Evolutionary conservation across 2,329 filamentous ascomycete species (phyloP).

Genomic region (Fusarium globosum): DNA sequence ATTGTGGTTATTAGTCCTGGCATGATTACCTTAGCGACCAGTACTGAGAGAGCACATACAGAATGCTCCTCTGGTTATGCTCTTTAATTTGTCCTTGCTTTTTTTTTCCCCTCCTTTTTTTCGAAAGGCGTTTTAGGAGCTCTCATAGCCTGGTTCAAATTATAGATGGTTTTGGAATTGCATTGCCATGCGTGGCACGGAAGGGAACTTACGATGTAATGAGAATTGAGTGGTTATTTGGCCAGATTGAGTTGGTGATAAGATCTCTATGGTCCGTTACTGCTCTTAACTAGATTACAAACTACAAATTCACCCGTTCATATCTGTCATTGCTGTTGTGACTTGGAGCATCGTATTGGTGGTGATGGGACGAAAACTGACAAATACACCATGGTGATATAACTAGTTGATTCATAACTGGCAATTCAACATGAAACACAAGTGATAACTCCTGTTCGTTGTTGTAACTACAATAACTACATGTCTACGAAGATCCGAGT

Average conservation of each 20-base stretch:
- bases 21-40: background rate
- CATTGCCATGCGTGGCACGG: slow-evolving; percentile 32
- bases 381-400: background rate
- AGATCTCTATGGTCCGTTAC: background rate
- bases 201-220: slow-evolving; percentile 30
- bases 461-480: background rate
- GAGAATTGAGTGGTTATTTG: slow-evolving; percentile 15
- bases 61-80: background rate
- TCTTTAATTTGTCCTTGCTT: slow-evolving; percentile 20
- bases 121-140: slow-evolving; percentile 19
- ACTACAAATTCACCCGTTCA: background rate
- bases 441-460: background rate
- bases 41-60: background rate
- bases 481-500: background rate
- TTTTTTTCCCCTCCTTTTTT: background rate
- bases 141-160: background rate
- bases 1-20: slow-evolving; percentile 13
- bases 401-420: background rate
- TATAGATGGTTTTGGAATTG: slow-evolving; percentile 28
- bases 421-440: background rate
- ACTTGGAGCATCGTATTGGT: background rate
- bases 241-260: slow-evolving; percentile 1
- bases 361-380: background rate
- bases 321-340: background rate
- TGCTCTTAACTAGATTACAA: slow-evolving; percentile 17